These are phyloP conservation scores for Penicillium coprophilum DNA, from an alignment of 495 filamentous ascomycete genomes.

Conservation along the genomic window DNA sequence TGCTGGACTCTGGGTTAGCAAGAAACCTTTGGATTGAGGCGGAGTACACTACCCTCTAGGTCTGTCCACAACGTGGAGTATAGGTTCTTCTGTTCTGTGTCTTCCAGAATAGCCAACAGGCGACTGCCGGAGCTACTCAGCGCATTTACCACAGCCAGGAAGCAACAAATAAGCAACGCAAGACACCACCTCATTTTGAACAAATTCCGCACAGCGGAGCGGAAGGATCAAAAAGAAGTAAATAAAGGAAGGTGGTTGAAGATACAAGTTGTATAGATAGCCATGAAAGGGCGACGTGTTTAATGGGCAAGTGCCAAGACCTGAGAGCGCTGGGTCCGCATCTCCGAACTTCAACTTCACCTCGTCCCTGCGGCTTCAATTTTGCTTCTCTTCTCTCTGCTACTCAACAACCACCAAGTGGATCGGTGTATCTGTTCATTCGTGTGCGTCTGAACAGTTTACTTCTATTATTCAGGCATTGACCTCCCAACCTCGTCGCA, in stretches of 20 bases:
- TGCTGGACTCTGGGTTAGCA: slow-evolving; percentile 48
- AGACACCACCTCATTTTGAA: slow-evolving; percentile 72
- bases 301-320: slow-evolving; percentile 49
- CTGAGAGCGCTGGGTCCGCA: slow-evolving; percentile 32
- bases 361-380: slow-evolving; percentile 29
- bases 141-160: slow-evolving; percentile 66
- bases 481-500: slow-evolving; percentile 8
- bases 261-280: slow-evolving; percentile 24
- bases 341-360: slow-evolving; percentile 37
- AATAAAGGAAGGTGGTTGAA: slow-evolving; percentile 22
- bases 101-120: slow-evolving; percentile 84
- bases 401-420: slow-evolving; percentile 16
- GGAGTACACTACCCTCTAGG: slow-evolving; percentile 64
- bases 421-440: background rate
- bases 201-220: slow-evolving; percentile 44
- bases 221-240: slow-evolving; percentile 20
- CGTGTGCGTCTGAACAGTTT: slow-evolving; percentile 6
- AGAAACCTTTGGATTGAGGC: background rate
- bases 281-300: slow-evolving; percentile 51
- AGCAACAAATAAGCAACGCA: slow-evolving; percentile 63
- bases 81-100: slow-evolving; percentile 68
- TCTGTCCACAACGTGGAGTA: slow-evolving; percentile 84
- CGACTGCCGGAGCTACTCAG: slow-evolving; percentile 78
- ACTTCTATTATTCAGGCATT: slow-evolving; percentile 2
- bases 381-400: slow-evolving; percentile 19